These are phyloP conservation scores for Scortechinia acanthostroma DNA, from an alignment of 2,329 filamentous ascomycete species.

Conservation along the genomic window DNA sequence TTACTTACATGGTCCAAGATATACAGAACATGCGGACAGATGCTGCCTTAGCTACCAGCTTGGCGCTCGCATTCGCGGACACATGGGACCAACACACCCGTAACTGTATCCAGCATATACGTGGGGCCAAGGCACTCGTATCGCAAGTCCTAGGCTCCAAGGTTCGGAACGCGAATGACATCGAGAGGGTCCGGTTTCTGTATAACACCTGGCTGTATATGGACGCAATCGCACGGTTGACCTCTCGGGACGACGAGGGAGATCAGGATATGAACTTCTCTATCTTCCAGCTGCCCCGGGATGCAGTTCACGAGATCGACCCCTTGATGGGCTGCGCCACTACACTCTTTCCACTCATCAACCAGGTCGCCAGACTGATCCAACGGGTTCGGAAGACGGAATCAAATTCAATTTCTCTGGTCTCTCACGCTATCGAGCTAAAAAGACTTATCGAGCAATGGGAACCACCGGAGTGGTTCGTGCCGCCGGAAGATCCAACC, in stretches of 20 bases:
- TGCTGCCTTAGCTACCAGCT: conserved; percentile 62
- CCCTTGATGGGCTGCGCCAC: conserved; percentile 61
- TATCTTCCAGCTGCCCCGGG: conserved; percentile 8
- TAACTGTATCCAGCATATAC: conserved; percentile 63
- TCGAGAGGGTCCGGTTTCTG: conserved; percentile 53
- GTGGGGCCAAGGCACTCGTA: conserved; percentile 58
- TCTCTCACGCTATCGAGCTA: conserved; percentile 50
- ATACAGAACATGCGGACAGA: conserved; percentile 59
- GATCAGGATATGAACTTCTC: conserved; percentile 16
- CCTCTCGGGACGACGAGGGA: conserved; percentile 43
- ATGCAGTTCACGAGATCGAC: conserved; percentile 45
- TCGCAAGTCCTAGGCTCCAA: conserved; percentile 40
- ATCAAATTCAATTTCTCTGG: conserved; percentile 44
- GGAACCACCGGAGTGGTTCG: conserved; percentile 47
- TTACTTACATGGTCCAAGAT: conserved; percentile 47
- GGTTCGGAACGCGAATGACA: conserved; percentile 31
- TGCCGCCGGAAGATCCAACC: conserved; percentile 52
- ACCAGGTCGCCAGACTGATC: conserved; percentile 52
- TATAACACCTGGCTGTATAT: conserved; percentile 66
- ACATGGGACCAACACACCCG: conserved; percentile 66
- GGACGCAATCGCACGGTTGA: conserved; percentile 60
- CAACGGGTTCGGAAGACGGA: conserved; percentile 42
- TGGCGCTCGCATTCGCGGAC: conserved; percentile 63
- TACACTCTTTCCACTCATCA: conserved; percentile 59
- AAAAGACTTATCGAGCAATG: conserved; percentile 53